Conservation (phyloP, 768 basidiomycete species). For the Agaricus sinodeliciosus region DNA sequence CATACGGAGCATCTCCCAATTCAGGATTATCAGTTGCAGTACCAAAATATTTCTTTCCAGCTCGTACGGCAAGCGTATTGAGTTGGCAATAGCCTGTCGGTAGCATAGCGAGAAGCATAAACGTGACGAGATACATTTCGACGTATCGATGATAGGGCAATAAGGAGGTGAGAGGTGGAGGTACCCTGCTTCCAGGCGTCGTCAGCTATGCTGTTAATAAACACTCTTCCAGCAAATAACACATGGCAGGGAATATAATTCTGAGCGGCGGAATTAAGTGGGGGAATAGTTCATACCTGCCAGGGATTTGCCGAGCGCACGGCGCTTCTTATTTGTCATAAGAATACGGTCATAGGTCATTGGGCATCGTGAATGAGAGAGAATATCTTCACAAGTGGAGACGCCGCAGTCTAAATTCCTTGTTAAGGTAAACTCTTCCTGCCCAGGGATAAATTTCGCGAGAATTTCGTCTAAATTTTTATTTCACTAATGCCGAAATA, state of each 20-base stretch:
- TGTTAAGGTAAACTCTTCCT: not conserved
- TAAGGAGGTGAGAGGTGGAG: not conserved
- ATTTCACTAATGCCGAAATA: no score
- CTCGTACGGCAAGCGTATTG: conserved; percentile 37
- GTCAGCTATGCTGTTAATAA: not conserved
- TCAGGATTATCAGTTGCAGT: conserved; percentile 42
- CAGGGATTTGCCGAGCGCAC: not conserved
- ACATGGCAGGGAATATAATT: not conserved
- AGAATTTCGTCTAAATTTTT: no score
- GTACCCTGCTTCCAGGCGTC: not conserved
- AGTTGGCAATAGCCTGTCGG: conserved; percentile 35
- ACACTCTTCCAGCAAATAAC: not conserved
- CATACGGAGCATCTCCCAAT: conserved; percentile 34
- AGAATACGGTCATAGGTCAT: not conserved
- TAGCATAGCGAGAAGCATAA: conserved; percentile 4
- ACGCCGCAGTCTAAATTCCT: not conserved
- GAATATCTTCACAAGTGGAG: not conserved
- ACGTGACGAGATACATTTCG: not conserved
- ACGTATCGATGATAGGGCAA: not conserved
- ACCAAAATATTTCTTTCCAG: conserved; percentile 44
- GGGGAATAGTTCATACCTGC: not conserved
- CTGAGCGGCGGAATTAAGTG: not conserved
- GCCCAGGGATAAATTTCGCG: not conserved
- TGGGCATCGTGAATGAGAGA: conserved; percentile 4
- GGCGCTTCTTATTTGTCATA: not conserved